Evolutionary conservation across 768 basidiomycete species (phyloP).

Genomic region (Calocera viscosa): DNA sequence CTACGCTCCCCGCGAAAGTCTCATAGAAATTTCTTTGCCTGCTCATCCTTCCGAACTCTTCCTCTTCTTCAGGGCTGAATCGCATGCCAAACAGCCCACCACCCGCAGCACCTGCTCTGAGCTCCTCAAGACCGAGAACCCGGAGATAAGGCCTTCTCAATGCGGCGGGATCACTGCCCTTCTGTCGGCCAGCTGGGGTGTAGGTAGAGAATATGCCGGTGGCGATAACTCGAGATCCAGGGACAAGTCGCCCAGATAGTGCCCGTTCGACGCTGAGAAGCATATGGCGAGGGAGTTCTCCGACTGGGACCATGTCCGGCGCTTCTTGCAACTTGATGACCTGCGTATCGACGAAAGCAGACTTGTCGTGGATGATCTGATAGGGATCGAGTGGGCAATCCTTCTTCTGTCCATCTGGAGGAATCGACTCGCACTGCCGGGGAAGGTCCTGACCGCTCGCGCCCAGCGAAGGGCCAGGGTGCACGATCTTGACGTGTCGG

Average conservation of each 20-base stretch:
- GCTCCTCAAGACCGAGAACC: constrained; percentile 80
- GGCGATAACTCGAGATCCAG: constrained; percentile 87
- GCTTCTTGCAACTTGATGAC: constrained; percentile 95
- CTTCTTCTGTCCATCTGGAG: constrained; percentile 69
- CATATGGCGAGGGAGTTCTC: constrained; percentile 93
- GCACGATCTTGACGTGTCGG: constrained; percentile 61
- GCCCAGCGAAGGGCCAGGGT: constrained; percentile 61
- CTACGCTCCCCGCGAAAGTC: constrained; percentile 84
- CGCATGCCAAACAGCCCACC: constrained; percentile 77
- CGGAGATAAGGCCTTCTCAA: constrained; percentile 90
- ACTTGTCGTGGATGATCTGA: constrained; percentile 87
- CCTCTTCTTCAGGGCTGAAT: constrained; percentile 92
- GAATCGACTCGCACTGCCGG: constrained; percentile 64
- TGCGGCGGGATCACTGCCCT: constrained; percentile 63
- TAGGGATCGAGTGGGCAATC: constrained; percentile 95
- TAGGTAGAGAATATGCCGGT: constrained; percentile 98
- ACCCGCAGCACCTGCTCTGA: constrained; percentile 59
- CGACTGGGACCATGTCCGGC: constrained; percentile 98
- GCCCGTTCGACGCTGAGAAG: constrained; percentile 74
- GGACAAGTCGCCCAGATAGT: constrained; percentile 84
- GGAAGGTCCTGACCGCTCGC: constrained; percentile 61
- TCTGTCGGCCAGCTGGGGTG: constrained; percentile 20
- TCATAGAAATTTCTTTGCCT: constrained; percentile 85
- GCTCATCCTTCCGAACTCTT: constrained; percentile 87
- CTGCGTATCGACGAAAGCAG: constrained; percentile 90